Base-by-base conservation (phyloP, 164 flowering plant genomes). In the Aristolochia californica region DNA sequence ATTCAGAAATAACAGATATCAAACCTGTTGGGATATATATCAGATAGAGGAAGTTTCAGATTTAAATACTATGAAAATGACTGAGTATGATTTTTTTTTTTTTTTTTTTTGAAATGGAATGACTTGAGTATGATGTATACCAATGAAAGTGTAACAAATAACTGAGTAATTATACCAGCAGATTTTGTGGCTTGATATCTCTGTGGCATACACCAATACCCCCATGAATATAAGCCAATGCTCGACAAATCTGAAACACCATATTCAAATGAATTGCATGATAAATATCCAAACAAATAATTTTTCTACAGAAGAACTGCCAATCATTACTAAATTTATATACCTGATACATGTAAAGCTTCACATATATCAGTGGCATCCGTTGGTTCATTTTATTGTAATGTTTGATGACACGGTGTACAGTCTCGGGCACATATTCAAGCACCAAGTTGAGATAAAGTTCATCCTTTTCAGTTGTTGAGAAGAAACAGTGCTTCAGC, bases 361-460 rank as follows among this genome's bases (percentile, higher is more conserved):
- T 76, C 26, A 76, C 84, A 62, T 74, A 80, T 48, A 82, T 73
- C 58, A 78, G 49, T 1, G 84, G 84, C 83, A 82, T 78, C 63
- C 81, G 69, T 45, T 80, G 87, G 58, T 70, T 80, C 77, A 78
- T 71, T 74, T 75, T 80, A 45, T 62, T 73, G 70, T 82, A 75
- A 59, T 76, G 84, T 72, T 71, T 78, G 52, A 80, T 70, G 30
- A 80, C 84, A 22, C 84, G 76, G 44, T 80, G 75, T 50, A 79
- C 84, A 58, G 87, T 82, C 71, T 82, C 84, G 26, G 87, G 84
- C 20, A 82, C 84, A 73, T 76, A 82, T 54, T 80, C 87, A 43
- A 78, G 78, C 7, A 82, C 87, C 62, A 82, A 58, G 43, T 82
- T 82, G 11, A 82, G 81, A 63, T 70, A 82, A 43, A 80, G 81